Evolutionary conservation across 2,329 filamentous ascomycete genomes (phyloP).

Genomic region (Reticulascus tulasneorum): DNA sequence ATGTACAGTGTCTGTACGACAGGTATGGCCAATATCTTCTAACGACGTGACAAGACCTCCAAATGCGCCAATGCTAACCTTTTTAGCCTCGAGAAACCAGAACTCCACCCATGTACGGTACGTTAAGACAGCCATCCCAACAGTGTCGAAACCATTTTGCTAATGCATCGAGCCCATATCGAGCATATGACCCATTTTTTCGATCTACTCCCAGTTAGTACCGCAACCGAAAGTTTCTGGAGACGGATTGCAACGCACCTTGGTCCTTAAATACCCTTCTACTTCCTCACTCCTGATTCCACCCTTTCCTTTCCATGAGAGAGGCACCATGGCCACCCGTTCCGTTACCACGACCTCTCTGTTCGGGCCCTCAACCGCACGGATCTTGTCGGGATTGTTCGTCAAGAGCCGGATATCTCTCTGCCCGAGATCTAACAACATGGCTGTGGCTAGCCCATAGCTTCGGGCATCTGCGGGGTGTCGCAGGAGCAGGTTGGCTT

Average conservation of each 20-base stretch:
- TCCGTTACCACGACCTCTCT: slow-evolving; percentile 85
- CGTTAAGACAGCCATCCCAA: too few relatives aligned
- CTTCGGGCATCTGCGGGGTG: slow-evolving; percentile 93
- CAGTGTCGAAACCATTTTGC: neutral
- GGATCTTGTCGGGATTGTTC: slow-evolving; percentile 96
- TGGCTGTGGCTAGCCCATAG: slow-evolving; percentile 94
- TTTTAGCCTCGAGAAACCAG: too few relatives aligned
- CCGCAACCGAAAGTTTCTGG: too few relatives aligned
- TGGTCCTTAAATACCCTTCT: slow-evolving; percentile 90
- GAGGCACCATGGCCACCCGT: slow-evolving; percentile 88
- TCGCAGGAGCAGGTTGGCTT: slow-evolving; percentile 85
- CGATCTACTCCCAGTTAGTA: slow-evolving; percentile 52
- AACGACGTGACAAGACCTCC: too few relatives aligned
- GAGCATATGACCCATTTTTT: slow-evolving; percentile 83
- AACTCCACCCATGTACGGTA: too few relatives aligned
- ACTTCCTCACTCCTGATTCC: slow-evolving; percentile 87
- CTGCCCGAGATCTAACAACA: slow-evolving; percentile 82
- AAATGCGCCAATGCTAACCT: too few relatives aligned
- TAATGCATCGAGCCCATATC: slow-evolving; percentile 40
- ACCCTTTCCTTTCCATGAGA: slow-evolving; percentile 83
- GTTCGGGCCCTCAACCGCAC: slow-evolving; percentile 87
- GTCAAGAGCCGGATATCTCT: slow-evolving; percentile 77
- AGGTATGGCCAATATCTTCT: too few relatives aligned
- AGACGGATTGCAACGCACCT: slow-evolving; percentile 54
- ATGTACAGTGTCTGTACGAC: too few relatives aligned